These are phyloP conservation scores for Crithidia acanthocephali DNA, from an alignment of 208 protist species.

Conservation along the genomic window DNA sequence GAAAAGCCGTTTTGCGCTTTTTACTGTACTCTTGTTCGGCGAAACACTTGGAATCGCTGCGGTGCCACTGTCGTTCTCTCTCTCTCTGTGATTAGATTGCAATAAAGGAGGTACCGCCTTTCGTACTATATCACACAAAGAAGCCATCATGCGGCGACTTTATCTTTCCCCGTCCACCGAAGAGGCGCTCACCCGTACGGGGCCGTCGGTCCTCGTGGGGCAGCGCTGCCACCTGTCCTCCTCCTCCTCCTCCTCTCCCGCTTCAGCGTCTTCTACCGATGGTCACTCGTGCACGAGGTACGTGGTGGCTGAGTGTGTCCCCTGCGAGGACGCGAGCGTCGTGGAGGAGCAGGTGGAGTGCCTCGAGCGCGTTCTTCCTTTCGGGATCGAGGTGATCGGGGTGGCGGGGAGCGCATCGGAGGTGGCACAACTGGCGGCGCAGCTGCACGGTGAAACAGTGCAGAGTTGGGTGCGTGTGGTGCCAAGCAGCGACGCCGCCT, in stretches of 20 bases:
- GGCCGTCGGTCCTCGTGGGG: slow-evolving; percentile 28
- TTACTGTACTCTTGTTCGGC: no score
- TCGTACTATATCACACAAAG: no score
- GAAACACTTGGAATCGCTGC: no score
- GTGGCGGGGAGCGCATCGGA: slow-evolving; percentile 15
- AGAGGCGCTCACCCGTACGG: background rate
- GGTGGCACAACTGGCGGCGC: slow-evolving; percentile 20
- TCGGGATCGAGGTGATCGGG: slow-evolving; percentile 66
- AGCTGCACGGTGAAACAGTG: slow-evolving; percentile 25
- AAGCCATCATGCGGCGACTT: slow-evolving; percentile 17
- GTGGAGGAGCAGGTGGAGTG: slow-evolving; percentile 74
- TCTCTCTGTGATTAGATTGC: no score
- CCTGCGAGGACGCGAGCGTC: slow-evolving; percentile 49
- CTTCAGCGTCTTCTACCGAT: no score
- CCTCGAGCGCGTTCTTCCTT: slow-evolving; percentile 68
- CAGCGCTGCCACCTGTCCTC: slow-evolving; percentile 23
- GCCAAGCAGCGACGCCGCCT: background rate
- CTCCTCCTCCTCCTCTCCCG: background rate
- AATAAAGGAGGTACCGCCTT: no score
- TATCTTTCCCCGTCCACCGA: slow-evolving; percentile 2
- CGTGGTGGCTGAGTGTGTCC: slow-evolving; percentile 47
- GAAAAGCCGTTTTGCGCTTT: no score
- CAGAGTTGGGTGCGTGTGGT: slow-evolving; percentile 38
- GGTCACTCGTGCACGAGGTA: background rate
- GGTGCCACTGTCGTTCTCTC: no score